A percentile compares a stretch with the other conserved stretches of the same genome.
phyloP scores from a whole-genome alignment of 352 stramenopile species.

The Globisporangium okanoganense region DNA sequence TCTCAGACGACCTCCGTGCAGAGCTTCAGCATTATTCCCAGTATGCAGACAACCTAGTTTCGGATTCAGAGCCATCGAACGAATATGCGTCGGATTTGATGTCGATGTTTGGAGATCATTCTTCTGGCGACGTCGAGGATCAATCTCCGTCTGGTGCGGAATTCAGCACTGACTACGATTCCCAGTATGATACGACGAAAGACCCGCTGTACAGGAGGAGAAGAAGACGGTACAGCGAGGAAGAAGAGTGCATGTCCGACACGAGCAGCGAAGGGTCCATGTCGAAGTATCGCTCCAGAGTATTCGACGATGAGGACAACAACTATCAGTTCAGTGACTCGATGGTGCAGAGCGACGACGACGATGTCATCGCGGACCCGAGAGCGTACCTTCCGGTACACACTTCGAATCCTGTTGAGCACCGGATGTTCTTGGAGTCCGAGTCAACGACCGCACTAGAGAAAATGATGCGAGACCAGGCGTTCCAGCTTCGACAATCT shows the following conservation, averaged over 20 bases:
- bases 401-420: slow-evolving; percentile 5
- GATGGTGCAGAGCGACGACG: slow-evolving; percentile 1
- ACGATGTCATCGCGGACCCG: background rate
- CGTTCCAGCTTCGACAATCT: slow-evolving; percentile 4
- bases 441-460: slow-evolving; percentile 25
- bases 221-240: slow-evolving; percentile 25
- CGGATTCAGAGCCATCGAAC: slow-evolving; percentile 46
- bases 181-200: slow-evolving; percentile 40
- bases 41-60: slow-evolving; percentile 65
- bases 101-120: slow-evolving; percentile 44
- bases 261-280: slow-evolving; percentile 42
- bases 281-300: slow-evolving; percentile 27
- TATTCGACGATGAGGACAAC: slow-evolving; percentile 15
- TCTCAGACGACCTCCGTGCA: slow-evolving; percentile 55
- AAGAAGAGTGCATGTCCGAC: slow-evolving; percentile 61
- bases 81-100: slow-evolving; percentile 50
- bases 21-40: slow-evolving; percentile 69
- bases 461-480: slow-evolving; percentile 10
- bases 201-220: slow-evolving; percentile 2
- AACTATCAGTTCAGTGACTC: slow-evolving; percentile 4
- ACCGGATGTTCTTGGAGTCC: slow-evolving; percentile 3
- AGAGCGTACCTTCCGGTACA: slow-evolving; percentile 1
- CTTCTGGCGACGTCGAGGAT: slow-evolving; percentile 26
- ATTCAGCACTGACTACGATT: slow-evolving; percentile 36
- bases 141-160: slow-evolving; percentile 33